Base-by-base conservation (phyloP, 1,284 basidiomycete genomes). In the Heterobasidion parviporum region DNA sequence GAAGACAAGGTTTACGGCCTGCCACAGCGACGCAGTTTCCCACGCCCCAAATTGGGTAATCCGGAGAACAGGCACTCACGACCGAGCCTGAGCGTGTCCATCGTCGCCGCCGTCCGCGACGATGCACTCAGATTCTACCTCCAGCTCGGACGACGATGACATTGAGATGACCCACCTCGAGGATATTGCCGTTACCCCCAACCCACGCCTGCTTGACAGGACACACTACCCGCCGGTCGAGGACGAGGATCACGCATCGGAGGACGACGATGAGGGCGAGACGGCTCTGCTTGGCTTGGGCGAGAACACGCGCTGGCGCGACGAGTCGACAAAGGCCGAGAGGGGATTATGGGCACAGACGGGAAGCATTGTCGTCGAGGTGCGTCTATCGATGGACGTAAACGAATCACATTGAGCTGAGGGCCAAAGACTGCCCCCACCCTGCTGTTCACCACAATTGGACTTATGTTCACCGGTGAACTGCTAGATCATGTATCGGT, bases 401-500 rank as follows among this genome's bases (percentile, higher is more conserved):
- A 59, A 53, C 26, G 43, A 15, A 52, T 48, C 51, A 43, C 34
- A 49, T 32, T n/a, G 49, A n/a, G 14, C 38, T 12, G 15, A 41
- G 52, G 18, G 32, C 38, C 34, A n/a, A 62, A 91, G 89, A 84
- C 83, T 55, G 80, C 82, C 8, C 88, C 89, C 12, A 86, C 87
- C 26, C 74, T 91, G 50, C 71, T 90, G 12, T 72, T 91, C 52
- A 88, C 85, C 1, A 85, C 85, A 0, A 64, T 87, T 26, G 84
- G 87, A 38, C 73, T 94, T 52, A 76, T 95, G 50, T 90, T 97
- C 66, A 93, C 93, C 1, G 94, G 94, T 45, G 87, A 94, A 67
- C 78, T 96, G 0, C 72, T 98, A 43, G 89, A 94, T 66, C 84
- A 87, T 65, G 85, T 95, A 53, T 89, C 93, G 48, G 89, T 91